Conservation (phyloP, 192 early-diverging fungal genomes). For the Coemansia sp. region DNA sequence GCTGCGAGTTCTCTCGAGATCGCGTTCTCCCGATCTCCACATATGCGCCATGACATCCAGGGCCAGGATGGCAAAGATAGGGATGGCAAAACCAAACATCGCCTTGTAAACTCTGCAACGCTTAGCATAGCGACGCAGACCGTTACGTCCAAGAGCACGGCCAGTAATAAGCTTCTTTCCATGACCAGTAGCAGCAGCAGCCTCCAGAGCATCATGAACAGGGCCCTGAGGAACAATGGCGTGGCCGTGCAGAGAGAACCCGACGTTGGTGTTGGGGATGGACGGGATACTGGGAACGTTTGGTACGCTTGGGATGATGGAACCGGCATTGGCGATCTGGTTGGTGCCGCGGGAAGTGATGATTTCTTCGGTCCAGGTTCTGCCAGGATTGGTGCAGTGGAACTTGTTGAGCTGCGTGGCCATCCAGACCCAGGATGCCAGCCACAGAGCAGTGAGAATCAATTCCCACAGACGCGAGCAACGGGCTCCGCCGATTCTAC, state of each 20-base stretch:
- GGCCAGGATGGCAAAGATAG: slow-evolving; percentile 48
- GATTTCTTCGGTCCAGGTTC: not conserved
- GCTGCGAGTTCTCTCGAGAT: slow-evolving; percentile 10
- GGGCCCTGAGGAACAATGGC: slow-evolving; percentile 39
- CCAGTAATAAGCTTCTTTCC: slow-evolving; percentile 9
- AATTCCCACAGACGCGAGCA: slow-evolving; percentile 51
- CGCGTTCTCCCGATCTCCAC: slow-evolving; percentile 22
- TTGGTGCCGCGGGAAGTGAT: not conserved
- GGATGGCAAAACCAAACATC: slow-evolving; percentile 42
- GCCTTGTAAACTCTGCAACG: slow-evolving; percentile 54
- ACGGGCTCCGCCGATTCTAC: slow-evolving; percentile 33
- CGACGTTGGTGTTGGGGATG: slow-evolving; percentile 16
- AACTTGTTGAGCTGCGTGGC: slow-evolving; percentile 55
- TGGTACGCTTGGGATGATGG: not conserved
- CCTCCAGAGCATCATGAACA: slow-evolving; percentile 27
- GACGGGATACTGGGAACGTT: not conserved
- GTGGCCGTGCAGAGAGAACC: slow-evolving; percentile 51
- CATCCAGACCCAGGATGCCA: slow-evolving; percentile 53
- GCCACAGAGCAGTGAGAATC: slow-evolving; percentile 46
- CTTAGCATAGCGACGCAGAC: slow-evolving; percentile 32
- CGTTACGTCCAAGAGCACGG: slow-evolving; percentile 35
- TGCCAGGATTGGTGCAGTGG: slow-evolving; percentile 28
- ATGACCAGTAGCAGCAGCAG: not conserved
- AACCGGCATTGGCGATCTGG: slow-evolving; percentile 1
- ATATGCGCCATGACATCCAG: slow-evolving; percentile 39